A percentile compares a stretch with the other conserved stretches of the same genome.
phyloP scores from a whole-genome alignment of 768 basidiomycete genomes.

The Amyloporia xantha region DNA sequence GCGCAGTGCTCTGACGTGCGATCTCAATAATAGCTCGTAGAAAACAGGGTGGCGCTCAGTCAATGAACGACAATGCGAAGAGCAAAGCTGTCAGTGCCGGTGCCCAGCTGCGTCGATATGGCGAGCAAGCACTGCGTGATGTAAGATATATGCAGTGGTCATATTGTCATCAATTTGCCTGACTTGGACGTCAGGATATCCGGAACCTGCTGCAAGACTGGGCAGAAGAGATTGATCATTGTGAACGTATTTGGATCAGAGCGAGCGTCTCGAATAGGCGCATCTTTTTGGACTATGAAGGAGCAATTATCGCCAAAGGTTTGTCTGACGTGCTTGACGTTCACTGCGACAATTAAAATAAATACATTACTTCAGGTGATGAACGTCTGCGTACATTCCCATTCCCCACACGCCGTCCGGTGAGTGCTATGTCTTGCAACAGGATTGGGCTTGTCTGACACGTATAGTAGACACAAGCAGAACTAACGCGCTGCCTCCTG shows the following conservation, averaged over 20 bases:
- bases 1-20: not conserved
- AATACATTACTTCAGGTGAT: conserved; percentile 44
- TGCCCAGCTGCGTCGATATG: conserved; percentile 88
- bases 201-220: conserved; percentile 77
- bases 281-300: conserved; percentile 89
- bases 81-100: conserved; percentile 92
- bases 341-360: not conserved
- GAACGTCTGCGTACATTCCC: conserved; percentile 84
- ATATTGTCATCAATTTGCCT: not conserved
- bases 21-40: conserved; percentile 59
- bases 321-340: not conserved
- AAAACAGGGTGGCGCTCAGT: conserved; percentile 96
- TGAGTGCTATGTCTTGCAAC: conserved; percentile 33
- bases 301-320: conserved; percentile 65
- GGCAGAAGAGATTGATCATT: conserved; percentile 79
- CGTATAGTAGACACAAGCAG: conserved; percentile 71
- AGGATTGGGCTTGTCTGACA: not conserved
- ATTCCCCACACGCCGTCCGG: conserved; percentile 93
- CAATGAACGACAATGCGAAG: conserved; percentile 87
- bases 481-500: conserved; percentile 77
- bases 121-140: conserved; percentile 88
- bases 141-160: conserved; percentile 40
- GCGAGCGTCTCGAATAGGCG: conserved; percentile 82
- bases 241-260: conserved; percentile 88
- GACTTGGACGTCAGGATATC: conserved; percentile 75